A percentile compares a stretch with the other conserved stretches of the same genome.
These are phyloP conservation scores for Leccinum rimulosum DNA, from an alignment of 768 basidiomycete genomes.

Conservation along the genomic window DNA sequence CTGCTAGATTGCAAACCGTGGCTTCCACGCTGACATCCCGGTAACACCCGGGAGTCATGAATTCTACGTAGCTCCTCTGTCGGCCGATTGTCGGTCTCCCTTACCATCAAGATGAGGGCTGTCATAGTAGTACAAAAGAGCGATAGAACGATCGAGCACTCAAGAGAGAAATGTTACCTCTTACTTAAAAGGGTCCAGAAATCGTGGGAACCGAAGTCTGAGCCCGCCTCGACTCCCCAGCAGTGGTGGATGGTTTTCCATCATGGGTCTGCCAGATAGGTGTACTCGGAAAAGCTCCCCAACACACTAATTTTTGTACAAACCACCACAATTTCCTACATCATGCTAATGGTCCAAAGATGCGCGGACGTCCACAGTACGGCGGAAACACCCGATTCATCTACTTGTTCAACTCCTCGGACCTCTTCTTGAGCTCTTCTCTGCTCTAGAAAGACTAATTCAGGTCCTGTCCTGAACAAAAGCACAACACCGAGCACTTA, in stretches of 20 bases:
- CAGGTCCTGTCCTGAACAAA: neutral
- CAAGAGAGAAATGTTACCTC: too few relatives aligned
- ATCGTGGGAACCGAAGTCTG: too few relatives aligned
- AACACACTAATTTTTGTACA: neutral
- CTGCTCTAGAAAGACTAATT: conserved; percentile 38
- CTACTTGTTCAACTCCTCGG: conserved; percentile 47
- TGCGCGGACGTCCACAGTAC: neutral
- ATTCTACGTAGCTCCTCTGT: conserved; percentile 82
- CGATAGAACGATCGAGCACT: too few relatives aligned
- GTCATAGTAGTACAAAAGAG: too few relatives aligned
- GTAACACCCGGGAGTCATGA: conserved; percentile 81
- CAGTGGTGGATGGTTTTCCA: too few relatives aligned
- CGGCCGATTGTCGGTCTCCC: conserved; percentile 76
- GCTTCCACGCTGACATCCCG: conserved; percentile 91
- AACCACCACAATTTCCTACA: too few relatives aligned
- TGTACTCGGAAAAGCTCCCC: neutral
- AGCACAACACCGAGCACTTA: neutral
- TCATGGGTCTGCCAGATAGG: too few relatives aligned
- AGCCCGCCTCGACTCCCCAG: too few relatives aligned
- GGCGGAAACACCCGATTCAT: neutral
- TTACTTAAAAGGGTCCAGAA: too few relatives aligned
- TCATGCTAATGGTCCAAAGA: neutral
- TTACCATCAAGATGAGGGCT: conserved; percentile 92
- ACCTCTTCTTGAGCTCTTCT: conserved; percentile 47
- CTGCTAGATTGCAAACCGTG: conserved; percentile 86